A percentile compares a stretch with the other conserved stretches of the same genome.
These are phyloP conservation scores for Linnemannia schmuckeri DNA, from an alignment of 192 early-diverging fungal genomes.

Conservation along the genomic window DNA sequence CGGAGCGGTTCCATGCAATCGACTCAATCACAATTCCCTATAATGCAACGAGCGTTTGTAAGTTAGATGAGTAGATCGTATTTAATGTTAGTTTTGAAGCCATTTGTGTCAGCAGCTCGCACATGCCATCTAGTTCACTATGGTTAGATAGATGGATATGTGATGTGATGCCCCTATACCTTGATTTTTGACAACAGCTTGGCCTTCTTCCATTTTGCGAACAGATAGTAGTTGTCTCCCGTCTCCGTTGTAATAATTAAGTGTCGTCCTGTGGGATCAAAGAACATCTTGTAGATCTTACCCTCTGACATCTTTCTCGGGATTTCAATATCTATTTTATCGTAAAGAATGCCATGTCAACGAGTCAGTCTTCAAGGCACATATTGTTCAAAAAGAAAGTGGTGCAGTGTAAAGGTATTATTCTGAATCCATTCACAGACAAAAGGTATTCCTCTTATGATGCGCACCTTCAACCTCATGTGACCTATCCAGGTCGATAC, in stretches of 20 bases:
- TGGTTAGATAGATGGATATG: background rate
- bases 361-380: background rate
- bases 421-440: background rate
- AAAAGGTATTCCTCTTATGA: background rate
- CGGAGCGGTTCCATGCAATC: slow-evolving; percentile 89
- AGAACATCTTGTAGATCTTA: slow-evolving; percentile 78
- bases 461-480: slow-evolving; percentile 80
- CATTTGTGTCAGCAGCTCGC: too few relatives aligned
- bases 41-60: background rate
- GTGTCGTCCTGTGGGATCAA: slow-evolving; percentile 92
- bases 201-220: slow-evolving; percentile 87
- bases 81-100: too few relatives aligned
- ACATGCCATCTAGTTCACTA: background rate
- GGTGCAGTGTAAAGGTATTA: background rate
- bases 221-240: slow-evolving; percentile 94
- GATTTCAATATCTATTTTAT: slow-evolving; percentile 79
- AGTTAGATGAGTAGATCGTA: too few relatives aligned
- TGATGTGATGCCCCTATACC: slow-evolving; percentile 54
- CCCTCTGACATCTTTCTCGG: slow-evolving; percentile 69
- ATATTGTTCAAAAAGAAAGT: background rate
- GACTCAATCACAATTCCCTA: slow-evolving; percentile 86
- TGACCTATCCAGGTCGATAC: slow-evolving; percentile 91
- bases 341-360: slow-evolving; percentile 10
- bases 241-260: slow-evolving; percentile 89
- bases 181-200: slow-evolving; percentile 84